Percentiles rank a stretch among this genome's conserved stretches.
Conservation (phyloP, 768 basidiomycete genomes). For the Lentinula raphanica region DNA sequence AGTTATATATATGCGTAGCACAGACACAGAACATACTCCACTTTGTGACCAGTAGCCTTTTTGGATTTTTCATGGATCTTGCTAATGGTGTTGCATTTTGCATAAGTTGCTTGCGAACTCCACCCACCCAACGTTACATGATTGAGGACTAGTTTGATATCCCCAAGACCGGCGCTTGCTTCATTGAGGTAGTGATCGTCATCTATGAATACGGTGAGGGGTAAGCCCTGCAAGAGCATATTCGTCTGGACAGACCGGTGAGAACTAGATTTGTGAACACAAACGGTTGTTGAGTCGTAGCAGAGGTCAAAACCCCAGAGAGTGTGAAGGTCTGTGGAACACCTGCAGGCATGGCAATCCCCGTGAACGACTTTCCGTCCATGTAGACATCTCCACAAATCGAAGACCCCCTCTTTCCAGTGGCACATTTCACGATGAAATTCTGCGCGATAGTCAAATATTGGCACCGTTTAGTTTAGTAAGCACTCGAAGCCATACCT, state of each 20-base stretch:
- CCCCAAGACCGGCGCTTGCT: not conserved
- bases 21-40: not conserved
- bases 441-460: not conserved
- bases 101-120: not conserved
- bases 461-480: not conserved
- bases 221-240: not conserved
- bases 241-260: not conserved
- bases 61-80: slow-evolving; percentile 2
- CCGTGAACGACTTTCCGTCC: not conserved
- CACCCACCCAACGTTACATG: not conserved
- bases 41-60: not conserved
- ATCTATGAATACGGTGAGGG: not conserved
- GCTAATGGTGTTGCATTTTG: not conserved
- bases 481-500: not conserved
- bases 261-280: not conserved
- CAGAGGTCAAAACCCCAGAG: not conserved
- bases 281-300: not conserved
- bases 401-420: not conserved
- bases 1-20: not conserved
- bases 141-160: not conserved
- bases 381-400: not conserved
- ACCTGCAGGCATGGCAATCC: not conserved
- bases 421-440: not conserved
- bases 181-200: not conserved
- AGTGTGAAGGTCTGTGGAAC: not conserved